A percentile compares a stretch with the other conserved stretches of the same genome.
These are phyloP conservation scores for Oryza punctata DNA, from an alignment of 176 grass and related monocot genomes.

Conservation along the genomic window DNA sequence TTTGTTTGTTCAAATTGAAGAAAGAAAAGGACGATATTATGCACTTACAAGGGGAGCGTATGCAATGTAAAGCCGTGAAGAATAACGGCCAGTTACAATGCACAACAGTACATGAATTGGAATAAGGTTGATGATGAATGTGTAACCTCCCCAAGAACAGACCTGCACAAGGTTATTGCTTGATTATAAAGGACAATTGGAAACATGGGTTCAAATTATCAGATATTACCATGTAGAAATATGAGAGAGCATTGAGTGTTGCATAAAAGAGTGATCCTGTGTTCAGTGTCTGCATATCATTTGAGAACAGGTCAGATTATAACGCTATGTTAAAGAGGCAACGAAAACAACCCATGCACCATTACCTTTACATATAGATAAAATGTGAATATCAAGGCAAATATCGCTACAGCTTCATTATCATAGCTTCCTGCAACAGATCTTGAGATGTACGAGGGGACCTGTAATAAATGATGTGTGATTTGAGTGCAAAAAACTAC, in stretches of 20 bases:
- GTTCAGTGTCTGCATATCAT: constrained; percentile 82
- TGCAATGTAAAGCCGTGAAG: constrained; percentile 93
- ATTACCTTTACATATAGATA: constrained; percentile 99
- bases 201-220: constrained; percentile 26
- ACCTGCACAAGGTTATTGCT: constrained; percentile 60
- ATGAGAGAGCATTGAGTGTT: constrained; percentile 90
- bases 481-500: not conserved
- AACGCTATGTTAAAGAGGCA: constrained; percentile 11
- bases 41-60: constrained; percentile 98
- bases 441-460: constrained; percentile 97
- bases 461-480: constrained; percentile 45
- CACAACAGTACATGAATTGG: constrained; percentile 98
- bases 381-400: constrained; percentile 96
- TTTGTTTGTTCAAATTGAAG: constrained; percentile 9
- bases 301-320: constrained; percentile 37
- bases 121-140: constrained; percentile 99
- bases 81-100: constrained; percentile 97
- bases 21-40: not conserved
- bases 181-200: constrained; percentile 43
- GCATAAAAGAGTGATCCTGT: constrained; percentile 99
- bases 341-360: constrained; percentile 6
- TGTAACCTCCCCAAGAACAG: constrained; percentile 99
- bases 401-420: constrained; percentile 99
- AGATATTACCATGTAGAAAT: constrained; percentile 98
- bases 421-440: constrained; percentile 99